These are phyloP conservation scores for Rhododendron mucronatum DNA, from an alignment of 148 eudicot genomes.

Conservation along the genomic window DNA sequence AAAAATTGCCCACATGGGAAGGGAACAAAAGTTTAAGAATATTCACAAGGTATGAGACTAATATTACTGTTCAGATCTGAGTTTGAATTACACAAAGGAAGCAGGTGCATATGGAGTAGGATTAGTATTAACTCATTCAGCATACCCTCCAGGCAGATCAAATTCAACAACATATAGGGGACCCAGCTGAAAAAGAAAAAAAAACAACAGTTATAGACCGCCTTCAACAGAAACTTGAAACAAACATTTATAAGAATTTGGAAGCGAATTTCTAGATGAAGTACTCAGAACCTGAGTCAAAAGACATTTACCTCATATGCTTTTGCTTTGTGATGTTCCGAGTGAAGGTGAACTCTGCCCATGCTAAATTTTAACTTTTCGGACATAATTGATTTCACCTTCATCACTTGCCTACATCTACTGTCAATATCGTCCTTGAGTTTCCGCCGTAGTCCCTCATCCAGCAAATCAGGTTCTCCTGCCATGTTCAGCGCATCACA, in stretches of 20 bases:
- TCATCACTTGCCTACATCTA: conserved; percentile 55
- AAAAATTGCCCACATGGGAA: neutral
- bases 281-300: neutral
- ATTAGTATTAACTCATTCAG: neutral
- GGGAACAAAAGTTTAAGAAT: neutral
- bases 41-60: neutral
- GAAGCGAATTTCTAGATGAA: neutral
- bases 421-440: conserved; percentile 61
- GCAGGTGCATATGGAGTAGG: neutral
- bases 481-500: conserved; percentile 29
- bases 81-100: too few species aligned
- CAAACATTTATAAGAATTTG: neutral
- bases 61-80: neutral
- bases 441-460: conserved; percentile 24
- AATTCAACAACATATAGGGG: neutral
- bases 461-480: conserved; percentile 44
- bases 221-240: neutral
- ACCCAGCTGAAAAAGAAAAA: neutral
- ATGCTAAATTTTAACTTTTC: conserved; percentile 11
- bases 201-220: neutral
- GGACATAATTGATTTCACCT: conserved; percentile 55
- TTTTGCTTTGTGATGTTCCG: neutral
- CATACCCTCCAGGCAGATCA: neutral
- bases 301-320: neutral
- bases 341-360: conserved; percentile 3